A percentile compares a stretch with the other conserved stretches of the same genome.
phyloP scores from a whole-genome alignment of 768 basidiomycete species.

The Panellus pusillus region DNA sequence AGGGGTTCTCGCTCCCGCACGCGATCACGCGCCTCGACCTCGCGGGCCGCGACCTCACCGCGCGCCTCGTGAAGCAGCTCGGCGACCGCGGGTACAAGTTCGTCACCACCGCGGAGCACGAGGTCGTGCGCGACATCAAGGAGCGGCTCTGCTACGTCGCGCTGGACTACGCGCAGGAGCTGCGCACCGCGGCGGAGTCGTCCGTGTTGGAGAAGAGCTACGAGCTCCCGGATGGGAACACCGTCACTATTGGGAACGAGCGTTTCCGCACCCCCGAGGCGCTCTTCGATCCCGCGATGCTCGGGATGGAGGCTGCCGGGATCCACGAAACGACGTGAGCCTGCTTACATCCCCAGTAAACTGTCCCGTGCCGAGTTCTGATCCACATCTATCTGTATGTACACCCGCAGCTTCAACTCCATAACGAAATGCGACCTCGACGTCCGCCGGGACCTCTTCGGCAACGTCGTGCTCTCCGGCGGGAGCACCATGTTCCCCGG shows the following conservation, averaged over 20 bases:
- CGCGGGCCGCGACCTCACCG: slow-evolving; percentile 64
- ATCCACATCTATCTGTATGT: too few species aligned
- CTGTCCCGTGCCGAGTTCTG: background rate
- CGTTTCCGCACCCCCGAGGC: slow-evolving; percentile 74
- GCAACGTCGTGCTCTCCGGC: slow-evolving; percentile 19
- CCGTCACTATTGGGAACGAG: slow-evolving; percentile 75
- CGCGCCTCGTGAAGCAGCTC: slow-evolving; percentile 55
- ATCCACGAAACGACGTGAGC: slow-evolving; percentile 37
- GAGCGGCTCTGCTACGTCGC: slow-evolving; percentile 45
- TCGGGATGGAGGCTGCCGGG: slow-evolving; percentile 51
- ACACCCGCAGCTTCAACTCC: slow-evolving; percentile 53
- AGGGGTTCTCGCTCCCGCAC: slow-evolving; percentile 67
- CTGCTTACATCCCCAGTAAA: too few species aligned
- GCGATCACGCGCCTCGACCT: slow-evolving; percentile 66
- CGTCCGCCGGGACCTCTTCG: slow-evolving; percentile 42
- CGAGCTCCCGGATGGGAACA: slow-evolving; percentile 43
- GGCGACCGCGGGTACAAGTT: slow-evolving; percentile 73
- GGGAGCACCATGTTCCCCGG: slow-evolving; percentile 23
- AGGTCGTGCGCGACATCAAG: slow-evolving; percentile 81
- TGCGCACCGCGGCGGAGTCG: slow-evolving; percentile 10
- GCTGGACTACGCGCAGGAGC: slow-evolving; percentile 13
- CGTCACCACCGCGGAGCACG: slow-evolving; percentile 70
- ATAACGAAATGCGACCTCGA: slow-evolving; percentile 59
- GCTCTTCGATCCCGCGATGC: slow-evolving; percentile 69
- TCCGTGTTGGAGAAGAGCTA: slow-evolving; percentile 41